A percentile compares a stretch with the other conserved stretches of the same genome.
phyloP scores from a whole-genome alignment of 345 rosid genomes.

The Crucihimalaya himalaica region DNA sequence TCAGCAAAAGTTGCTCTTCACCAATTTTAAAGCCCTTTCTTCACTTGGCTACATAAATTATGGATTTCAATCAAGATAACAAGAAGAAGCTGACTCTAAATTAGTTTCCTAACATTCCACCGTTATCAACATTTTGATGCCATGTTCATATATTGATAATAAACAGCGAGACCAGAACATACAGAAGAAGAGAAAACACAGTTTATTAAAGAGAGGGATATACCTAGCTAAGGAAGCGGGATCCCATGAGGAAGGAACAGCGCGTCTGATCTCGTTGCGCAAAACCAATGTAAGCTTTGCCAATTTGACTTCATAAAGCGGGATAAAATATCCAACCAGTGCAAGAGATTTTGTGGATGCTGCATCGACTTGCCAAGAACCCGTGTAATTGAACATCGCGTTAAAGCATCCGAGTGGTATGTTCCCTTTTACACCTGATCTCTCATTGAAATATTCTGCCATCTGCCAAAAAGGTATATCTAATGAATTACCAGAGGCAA shows the following conservation, averaged over 20 bases:
- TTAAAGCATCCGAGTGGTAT: slow-evolving; percentile 96
- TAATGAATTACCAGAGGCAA: background rate
- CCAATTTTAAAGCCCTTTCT: background rate
- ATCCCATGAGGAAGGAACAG: slow-evolving; percentile 97
- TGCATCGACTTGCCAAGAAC: slow-evolving; percentile 91
- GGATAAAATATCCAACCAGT: slow-evolving; percentile 78
- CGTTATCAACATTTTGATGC: background rate
- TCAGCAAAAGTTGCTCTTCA: background rate
- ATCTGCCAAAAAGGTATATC: slow-evolving; percentile 47
- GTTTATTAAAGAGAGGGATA: background rate
- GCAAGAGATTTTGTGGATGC: slow-evolving; percentile 95
- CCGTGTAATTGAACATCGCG: slow-evolving; percentile 95
- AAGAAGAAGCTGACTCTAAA: background rate
- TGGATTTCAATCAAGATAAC: slow-evolving; percentile 1
- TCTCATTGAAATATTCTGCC: slow-evolving; percentile 75
- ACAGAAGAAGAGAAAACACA: background rate
- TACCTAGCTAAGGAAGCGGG: slow-evolving; percentile 94
- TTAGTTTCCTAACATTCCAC: background rate
- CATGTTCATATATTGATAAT: background rate
- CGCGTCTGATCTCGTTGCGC: slow-evolving; percentile 62
- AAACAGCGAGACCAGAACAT: background rate
- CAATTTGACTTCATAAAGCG: slow-evolving; percentile 63
- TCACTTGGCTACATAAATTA: background rate
- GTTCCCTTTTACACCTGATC: slow-evolving; percentile 67
- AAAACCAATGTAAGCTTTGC: slow-evolving; percentile 54